A percentile compares a stretch with the other conserved stretches of the same genome.
Evolutionary conservation across 2,329 filamentous ascomycete species (phyloP).

Genomic region (Eutypella sp.): DNA sequence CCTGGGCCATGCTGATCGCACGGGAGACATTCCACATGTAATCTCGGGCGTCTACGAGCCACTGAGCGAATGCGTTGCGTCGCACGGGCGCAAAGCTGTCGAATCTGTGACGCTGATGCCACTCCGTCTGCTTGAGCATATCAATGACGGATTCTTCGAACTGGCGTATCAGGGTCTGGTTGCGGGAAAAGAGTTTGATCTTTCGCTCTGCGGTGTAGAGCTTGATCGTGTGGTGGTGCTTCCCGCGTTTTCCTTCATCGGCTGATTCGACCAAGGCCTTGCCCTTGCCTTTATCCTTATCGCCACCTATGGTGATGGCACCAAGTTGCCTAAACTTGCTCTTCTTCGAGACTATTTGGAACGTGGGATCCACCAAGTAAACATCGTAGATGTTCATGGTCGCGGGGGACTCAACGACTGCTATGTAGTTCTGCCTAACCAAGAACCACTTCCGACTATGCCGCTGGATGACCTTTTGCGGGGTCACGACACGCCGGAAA

Average conservation of each 20-base stretch:
- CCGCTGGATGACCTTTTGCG: conserved; percentile 70
- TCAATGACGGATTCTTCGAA: conserved; percentile 89
- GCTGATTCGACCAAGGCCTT: conserved; percentile 31
- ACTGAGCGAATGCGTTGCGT: conserved; percentile 82
- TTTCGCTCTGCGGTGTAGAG: conserved; percentile 90
- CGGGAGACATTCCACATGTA: conserved; percentile 99
- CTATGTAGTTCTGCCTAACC: conserved; percentile 95
- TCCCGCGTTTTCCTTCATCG: conserved; percentile 11
- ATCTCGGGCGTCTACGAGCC: conserved; percentile 93
- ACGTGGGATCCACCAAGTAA: conserved; percentile 89
- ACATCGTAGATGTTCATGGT: conserved; percentile 99
- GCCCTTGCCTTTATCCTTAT: conserved; percentile 44
- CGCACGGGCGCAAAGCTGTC: conserved; percentile 91
- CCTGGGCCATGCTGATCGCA: conserved; percentile 92
- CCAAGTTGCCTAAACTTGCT: conserved; percentile 47
- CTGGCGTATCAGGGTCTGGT: conserved; percentile 82
- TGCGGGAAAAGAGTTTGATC: conserved; percentile 83
- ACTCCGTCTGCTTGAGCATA: conserved; percentile 78
- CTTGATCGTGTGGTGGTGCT: conserved; percentile 77
- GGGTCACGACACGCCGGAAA: conserved; percentile 75
- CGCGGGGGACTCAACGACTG: conserved; percentile 96
- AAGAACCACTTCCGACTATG: conserved; percentile 96
- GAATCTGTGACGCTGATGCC: conserved; percentile 81
- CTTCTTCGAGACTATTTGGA: conserved; percentile 73
- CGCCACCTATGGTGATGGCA: conserved; percentile 58